These are phyloP conservation scores for Macrotyloma uniflorum DNA, from an alignment of 306 rosid species.

Conservation along the genomic window DNA sequence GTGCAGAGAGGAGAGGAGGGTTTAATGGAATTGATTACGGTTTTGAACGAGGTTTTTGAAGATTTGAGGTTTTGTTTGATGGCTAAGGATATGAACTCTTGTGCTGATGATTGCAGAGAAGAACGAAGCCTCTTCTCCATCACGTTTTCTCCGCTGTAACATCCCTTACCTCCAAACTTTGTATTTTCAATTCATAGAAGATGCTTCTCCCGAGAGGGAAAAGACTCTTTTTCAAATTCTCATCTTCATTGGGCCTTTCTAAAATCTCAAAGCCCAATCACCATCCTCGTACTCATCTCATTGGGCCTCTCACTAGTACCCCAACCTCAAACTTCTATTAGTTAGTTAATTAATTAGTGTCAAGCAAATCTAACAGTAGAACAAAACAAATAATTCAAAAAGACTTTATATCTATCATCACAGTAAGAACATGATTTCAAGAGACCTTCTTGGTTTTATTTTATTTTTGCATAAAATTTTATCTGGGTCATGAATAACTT, in stretches of 20 bases:
- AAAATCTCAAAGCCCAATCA: not conserved
- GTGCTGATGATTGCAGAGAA: conserved; percentile 65
- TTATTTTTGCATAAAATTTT: no score
- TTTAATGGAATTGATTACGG: conserved; percentile 65
- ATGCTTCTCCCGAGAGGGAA: conserved; percentile 18
- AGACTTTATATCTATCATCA: no score
- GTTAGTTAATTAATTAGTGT: no score
- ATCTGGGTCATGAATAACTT: no score
- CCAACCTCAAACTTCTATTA: no score
- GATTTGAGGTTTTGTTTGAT: conserved; percentile 58
- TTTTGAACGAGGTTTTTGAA: conserved; percentile 63
- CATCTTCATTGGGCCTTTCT: not conserved
- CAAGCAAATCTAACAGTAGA: no score
- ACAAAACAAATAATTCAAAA: no score
- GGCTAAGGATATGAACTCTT: conserved; percentile 66
- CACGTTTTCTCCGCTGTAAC: not conserved
- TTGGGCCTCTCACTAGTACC: not conserved
- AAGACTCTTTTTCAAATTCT: conserved; percentile 25
- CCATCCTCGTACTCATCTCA: not conserved
- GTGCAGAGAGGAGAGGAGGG: conserved; percentile 61
- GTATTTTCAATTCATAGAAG: not conserved
- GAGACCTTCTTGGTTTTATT: no score
- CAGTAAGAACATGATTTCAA: no score
- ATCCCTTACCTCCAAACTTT: not conserved
- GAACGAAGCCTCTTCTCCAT: conserved; percentile 86